These are phyloP conservation scores for Candida pseudoviswanathii DNA, from an alignment of 1,139 yeast species.

Conservation along the genomic window DNA sequence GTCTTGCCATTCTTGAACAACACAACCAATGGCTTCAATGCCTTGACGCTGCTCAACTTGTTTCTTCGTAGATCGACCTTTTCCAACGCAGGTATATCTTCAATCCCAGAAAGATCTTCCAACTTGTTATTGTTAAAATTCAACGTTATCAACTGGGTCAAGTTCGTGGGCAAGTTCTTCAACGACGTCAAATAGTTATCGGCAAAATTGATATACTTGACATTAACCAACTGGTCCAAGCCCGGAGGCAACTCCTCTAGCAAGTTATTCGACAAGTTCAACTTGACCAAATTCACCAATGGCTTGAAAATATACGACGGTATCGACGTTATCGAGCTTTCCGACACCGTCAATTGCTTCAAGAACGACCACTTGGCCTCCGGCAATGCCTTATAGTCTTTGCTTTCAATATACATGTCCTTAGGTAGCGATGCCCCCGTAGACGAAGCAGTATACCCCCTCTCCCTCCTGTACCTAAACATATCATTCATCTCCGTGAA, in stretches of 20 bases:
- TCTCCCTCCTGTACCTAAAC: constrained; percentile 29
- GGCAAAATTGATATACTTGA: constrained; percentile 59
- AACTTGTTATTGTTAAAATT: constrained; percentile 59
- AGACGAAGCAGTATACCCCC: constrained; percentile 26
- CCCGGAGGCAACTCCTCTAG: constrained; percentile 56
- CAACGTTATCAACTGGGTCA: constrained; percentile 49
- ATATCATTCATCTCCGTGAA: constrained; percentile 18
- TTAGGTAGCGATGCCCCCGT: constrained; percentile 32
- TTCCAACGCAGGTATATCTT: constrained; percentile 46
- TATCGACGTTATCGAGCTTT: constrained; percentile 52
- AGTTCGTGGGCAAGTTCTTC: constrained; percentile 39
- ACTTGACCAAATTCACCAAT: constrained; percentile 51
- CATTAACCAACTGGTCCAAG: constrained; percentile 46
- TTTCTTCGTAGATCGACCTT: constrained; percentile 63
- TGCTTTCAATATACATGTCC: constrained; percentile 15
- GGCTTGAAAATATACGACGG: constrained; percentile 51
- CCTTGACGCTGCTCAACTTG: constrained; percentile 29
- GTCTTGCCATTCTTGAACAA: constrained; percentile 36
- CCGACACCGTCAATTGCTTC: constrained; percentile 59
- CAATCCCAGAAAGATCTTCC: constrained; percentile 49
- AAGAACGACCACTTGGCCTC: constrained; percentile 55
- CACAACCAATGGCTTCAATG: constrained; percentile 39
- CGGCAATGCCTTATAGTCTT: constrained; percentile 29
- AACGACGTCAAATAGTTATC: constrained; percentile 44
- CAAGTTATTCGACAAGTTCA: constrained; percentile 59